Conservation (phyloP, 2,329 filamentous ascomycete genomes). For the Dactylellina leptospora region DNA sequence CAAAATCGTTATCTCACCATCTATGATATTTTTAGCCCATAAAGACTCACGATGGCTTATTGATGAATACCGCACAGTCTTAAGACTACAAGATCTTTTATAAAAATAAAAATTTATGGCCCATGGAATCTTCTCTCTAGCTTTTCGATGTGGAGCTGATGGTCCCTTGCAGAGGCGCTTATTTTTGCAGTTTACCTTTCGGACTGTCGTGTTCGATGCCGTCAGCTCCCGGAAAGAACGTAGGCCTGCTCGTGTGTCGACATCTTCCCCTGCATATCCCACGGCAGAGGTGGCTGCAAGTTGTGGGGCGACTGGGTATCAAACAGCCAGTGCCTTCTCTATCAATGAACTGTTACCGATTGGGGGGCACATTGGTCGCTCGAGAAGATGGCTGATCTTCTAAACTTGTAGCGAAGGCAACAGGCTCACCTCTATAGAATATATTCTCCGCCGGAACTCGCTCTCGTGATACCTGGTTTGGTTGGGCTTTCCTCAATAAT, state of each 20-base stretch:
- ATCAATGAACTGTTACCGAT: background rate
- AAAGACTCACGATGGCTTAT: too few species aligned
- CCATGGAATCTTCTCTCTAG: too few species aligned
- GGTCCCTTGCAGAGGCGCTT: background rate
- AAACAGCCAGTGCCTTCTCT: background rate
- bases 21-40: too few species aligned
- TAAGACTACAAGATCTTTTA: too few species aligned
- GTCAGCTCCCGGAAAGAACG: background rate
- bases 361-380: background rate
- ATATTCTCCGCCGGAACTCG: slow-evolving; percentile 3
- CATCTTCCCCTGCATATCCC: slow-evolving; percentile 1
- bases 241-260: background rate
- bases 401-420: background rate
- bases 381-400: slow-evolving; percentile 2
- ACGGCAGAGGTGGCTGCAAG: slow-evolving; percentile 4
- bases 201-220: background rate
- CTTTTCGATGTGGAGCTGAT: slow-evolving; percentile 3
- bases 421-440: background rate
- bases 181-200: background rate
- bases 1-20: too few species aligned
- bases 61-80: too few species aligned
- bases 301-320: background rate
- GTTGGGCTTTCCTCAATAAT: slow-evolving; percentile 15
- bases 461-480: slow-evolving; percentile 6
- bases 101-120: too few species aligned